phyloP scores from a whole-genome alignment of 768 basidiomycete species.

The Phylloporus scabripes region DNA sequence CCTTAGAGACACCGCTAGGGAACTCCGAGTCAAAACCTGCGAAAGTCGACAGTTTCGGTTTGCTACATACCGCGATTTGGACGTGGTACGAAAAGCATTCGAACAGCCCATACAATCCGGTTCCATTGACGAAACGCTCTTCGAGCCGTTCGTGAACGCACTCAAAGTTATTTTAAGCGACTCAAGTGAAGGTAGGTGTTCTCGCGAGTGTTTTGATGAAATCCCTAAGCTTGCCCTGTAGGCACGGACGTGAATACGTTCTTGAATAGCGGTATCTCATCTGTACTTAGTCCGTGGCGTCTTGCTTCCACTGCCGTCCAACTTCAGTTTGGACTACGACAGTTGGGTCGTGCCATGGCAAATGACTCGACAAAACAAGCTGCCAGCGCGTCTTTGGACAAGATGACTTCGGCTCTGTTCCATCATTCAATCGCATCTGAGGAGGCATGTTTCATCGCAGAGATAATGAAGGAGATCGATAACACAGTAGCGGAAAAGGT shows the following conservation, averaged over 20 bases:
- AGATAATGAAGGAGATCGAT: constrained; percentile 70
- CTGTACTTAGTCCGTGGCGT: constrained; percentile 77
- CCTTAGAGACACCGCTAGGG: constrained; percentile 43
- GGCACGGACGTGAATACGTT: constrained; percentile 43
- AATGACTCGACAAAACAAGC: constrained; percentile 45
- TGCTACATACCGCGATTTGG: constrained; percentile 71
- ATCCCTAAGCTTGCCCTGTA: background rate
- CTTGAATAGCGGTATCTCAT: constrained; percentile 57
- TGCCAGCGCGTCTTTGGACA: constrained; percentile 61
- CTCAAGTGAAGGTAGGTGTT: constrained; percentile 46
- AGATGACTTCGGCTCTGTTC: constrained; percentile 61
- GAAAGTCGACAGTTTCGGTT: constrained; percentile 64
- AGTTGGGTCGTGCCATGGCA: constrained; percentile 63
- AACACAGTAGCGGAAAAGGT: constrained; percentile 66
- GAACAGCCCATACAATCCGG: constrained; percentile 54
- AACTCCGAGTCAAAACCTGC: constrained; percentile 56
- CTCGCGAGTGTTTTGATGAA: too few species aligned
- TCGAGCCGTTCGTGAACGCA: constrained; percentile 61
- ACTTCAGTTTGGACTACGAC: constrained; percentile 68
- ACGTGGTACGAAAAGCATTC: constrained; percentile 63
- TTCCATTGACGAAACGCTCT: constrained; percentile 43
- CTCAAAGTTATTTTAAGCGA: constrained; percentile 64
- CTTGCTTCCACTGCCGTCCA: constrained; percentile 77
- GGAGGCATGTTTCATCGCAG: constrained; percentile 79
- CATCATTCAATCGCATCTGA: constrained; percentile 70